phyloP scores from a whole-genome alignment of 2,329 filamentous ascomycete species.

The Malbranchea zuffiana region DNA sequence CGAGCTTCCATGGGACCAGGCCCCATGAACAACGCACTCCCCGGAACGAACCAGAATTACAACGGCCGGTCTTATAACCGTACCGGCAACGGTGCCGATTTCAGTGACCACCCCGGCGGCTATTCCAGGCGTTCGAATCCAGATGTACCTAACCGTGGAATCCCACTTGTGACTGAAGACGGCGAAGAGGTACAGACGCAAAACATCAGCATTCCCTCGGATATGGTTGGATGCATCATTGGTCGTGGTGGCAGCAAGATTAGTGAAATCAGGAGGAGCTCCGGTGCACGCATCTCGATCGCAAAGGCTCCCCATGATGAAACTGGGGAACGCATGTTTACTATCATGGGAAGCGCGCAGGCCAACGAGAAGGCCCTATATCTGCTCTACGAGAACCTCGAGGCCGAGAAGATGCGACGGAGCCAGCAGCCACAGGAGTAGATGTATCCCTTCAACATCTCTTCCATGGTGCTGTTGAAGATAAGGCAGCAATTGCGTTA shows the following conservation, averaged over 20 bases:
- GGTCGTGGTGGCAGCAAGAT: constrained; percentile 93
- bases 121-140: constrained; percentile 74
- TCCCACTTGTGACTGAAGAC: constrained; percentile 84
- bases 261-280: constrained; percentile 95
- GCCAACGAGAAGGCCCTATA: constrained; percentile 95
- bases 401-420: constrained; percentile 97
- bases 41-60: constrained; percentile 29
- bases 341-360: constrained; percentile 88
- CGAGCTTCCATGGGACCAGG: constrained; percentile 61
- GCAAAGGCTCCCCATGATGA: constrained; percentile 96
- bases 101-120: constrained; percentile 68
- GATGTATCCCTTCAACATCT: constrained; percentile 12
- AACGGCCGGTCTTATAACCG: constrained; percentile 67
- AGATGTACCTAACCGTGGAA: constrained; percentile 67
- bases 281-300: constrained; percentile 92
- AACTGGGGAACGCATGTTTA: constrained; percentile 98
- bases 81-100: constrained; percentile 94
- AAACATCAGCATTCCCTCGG: constrained; percentile 97
- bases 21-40: constrained; percentile 40
- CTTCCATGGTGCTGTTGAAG: no score
- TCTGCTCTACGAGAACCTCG: constrained; percentile 94
- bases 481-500: no score
- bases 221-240: constrained; percentile 99
- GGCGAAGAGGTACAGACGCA: constrained; percentile 97
- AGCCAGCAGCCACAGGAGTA: constrained; percentile 61